Conservation (phyloP, 208 protist genomes). For the Leishmania aethiopica region DNA sequence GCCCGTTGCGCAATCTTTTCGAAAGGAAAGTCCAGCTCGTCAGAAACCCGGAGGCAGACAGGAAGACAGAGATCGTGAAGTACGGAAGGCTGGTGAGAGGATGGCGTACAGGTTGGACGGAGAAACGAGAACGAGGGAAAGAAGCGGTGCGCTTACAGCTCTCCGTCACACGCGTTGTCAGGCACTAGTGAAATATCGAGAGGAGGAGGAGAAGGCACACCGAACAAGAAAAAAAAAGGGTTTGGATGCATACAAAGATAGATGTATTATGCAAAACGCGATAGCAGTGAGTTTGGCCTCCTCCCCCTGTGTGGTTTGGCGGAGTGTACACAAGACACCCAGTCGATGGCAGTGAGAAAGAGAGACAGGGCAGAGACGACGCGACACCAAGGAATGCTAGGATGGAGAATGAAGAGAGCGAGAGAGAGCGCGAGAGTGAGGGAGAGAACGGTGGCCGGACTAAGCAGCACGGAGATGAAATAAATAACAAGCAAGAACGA, state of each 20-base stretch:
- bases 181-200: no score
- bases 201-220: no score
- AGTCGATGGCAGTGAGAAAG: not conserved
- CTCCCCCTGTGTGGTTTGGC: not conserved
- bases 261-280: no score
- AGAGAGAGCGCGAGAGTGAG: not conserved
- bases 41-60: not conserved
- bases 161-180: not conserved
- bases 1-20: no score
- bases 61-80: not conserved
- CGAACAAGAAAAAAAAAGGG: no score
- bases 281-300: no score
- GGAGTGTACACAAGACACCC: not conserved
- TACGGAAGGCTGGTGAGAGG: not conserved
- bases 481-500: not conserved
- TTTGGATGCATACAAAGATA: no score
- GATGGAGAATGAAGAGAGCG: not conserved
- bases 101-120: not conserved
- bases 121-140: not conserved
- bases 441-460: not conserved
- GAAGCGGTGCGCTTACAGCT: not conserved
- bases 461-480: not conserved
- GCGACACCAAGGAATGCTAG: not conserved
- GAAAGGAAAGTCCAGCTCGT: not conserved
- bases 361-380: not conserved